Conservation (phyloP, 805 yeast species). For the Ogataea ganodermae region DNA sequence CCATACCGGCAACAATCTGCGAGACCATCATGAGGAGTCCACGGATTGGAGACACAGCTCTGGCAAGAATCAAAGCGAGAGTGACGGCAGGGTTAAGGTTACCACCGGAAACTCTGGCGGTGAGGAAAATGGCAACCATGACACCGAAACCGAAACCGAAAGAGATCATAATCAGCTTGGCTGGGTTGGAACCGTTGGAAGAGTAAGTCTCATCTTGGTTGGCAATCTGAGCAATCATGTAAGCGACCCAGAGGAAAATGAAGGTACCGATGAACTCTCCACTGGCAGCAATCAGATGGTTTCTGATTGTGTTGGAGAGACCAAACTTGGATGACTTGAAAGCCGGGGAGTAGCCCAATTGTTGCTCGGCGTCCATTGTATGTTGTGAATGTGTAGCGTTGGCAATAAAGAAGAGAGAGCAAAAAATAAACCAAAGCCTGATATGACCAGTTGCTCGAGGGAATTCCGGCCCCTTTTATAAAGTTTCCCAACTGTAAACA, state of each 20-base stretch:
- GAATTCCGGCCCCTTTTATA: neutral
- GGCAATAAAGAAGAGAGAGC: neutral
- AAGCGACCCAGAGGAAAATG: conserved; percentile 80
- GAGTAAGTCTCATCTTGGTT: conserved; percentile 42
- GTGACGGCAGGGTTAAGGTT: conserved; percentile 90
- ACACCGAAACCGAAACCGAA: conserved; percentile 88
- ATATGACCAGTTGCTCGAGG: neutral
- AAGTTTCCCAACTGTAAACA: neutral
- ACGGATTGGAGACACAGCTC: conserved; percentile 73
- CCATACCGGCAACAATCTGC: conserved; percentile 84
- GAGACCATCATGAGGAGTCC: conserved; percentile 64
- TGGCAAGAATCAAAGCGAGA: conserved; percentile 65
- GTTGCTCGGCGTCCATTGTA: conserved; percentile 41
- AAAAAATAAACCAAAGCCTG: neutral
- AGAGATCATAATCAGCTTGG: conserved; percentile 74
- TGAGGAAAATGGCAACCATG: conserved; percentile 67
- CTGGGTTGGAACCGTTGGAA: conserved; percentile 48
- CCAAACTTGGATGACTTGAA: conserved; percentile 37
- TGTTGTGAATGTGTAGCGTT: neutral
- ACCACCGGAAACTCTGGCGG: conserved; percentile 83
- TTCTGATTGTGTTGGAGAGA: conserved; percentile 47
- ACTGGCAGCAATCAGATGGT: conserved; percentile 65
- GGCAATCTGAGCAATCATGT: conserved; percentile 80
- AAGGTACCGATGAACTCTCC: conserved; percentile 90
- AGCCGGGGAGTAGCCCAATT: conserved; percentile 44